Evolutionary conservation across 306 rosid species (phyloP).

Genomic region (Crataegus laevigata): DNA sequence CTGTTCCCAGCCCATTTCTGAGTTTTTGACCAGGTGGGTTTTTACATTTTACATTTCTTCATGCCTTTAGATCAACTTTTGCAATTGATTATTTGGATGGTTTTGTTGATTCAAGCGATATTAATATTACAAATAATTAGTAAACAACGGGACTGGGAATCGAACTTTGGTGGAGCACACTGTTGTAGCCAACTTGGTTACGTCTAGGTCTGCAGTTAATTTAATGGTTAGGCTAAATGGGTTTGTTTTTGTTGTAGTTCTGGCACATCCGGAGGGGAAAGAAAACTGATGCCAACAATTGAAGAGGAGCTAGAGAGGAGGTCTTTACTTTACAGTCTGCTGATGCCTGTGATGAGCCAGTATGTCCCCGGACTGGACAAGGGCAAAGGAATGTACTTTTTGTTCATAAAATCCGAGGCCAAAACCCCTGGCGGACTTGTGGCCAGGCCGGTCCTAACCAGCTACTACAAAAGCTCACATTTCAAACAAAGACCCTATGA

Average conservation of each 20-base stretch:
- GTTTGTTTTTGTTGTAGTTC: slow-evolving; percentile 41
- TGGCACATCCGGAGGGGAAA: slow-evolving; percentile 93
- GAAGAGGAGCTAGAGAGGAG: slow-evolving; percentile 66
- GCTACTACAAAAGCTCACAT: slow-evolving; percentile 69
- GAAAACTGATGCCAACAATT: slow-evolving; percentile 84
- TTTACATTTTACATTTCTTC: background rate
- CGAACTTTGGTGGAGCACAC: background rate
- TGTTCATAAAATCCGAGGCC: slow-evolving; percentile 72
- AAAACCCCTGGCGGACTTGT: slow-evolving; percentile 63
- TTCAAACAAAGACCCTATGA: slow-evolving; percentile 57
- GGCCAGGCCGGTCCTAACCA: slow-evolving; percentile 80
- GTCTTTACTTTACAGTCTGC: slow-evolving; percentile 42
- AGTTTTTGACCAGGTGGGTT: slow-evolving; percentile 70
- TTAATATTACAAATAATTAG: background rate
- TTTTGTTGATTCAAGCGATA: background rate
- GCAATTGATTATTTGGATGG: no score
- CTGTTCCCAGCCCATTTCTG: slow-evolving; percentile 60
- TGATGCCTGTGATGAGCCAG: slow-evolving; percentile 85
- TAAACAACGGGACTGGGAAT: background rate
- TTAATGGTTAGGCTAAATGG: background rate
- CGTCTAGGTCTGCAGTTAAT: background rate
- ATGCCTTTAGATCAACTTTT: background rate
- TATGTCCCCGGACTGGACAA: slow-evolving; percentile 49
- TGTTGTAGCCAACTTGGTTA: background rate
- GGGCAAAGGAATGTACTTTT: slow-evolving; percentile 94